Base-by-base conservation (phyloP, 73 alveolate species). In the Paramecium octaurelia region DNA sequence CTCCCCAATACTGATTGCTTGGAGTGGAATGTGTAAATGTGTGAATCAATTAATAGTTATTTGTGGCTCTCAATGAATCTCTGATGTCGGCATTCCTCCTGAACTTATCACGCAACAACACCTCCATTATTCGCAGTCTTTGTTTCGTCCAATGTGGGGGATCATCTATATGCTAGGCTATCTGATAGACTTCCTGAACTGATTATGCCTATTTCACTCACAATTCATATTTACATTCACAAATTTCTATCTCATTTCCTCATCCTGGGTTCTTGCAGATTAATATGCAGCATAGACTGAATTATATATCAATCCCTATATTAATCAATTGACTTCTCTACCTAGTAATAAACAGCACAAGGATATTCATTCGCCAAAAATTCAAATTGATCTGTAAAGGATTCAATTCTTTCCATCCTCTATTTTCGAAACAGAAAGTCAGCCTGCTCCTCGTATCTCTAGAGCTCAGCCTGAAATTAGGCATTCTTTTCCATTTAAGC, bases 1-100 rank as follows among this genome's bases (percentile, higher is more conserved):
- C 75, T 9, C 98, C 98, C 98, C 97, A 95, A 76, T 89, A 93
- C 34, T 95, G 50, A 83, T 92, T 95, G 60, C 96, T 96, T 11
- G 92, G 93, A 4, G 92, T 57, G 14, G 92, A 90, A 27, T 76
- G 93, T 8, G 40, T 64, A 58, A 84, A 73, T 5, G 59, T 87
- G 86, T 95, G 70, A 10, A 95, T 64, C 24, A 95, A 20, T 23
- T 80, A 23, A 58, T 21, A 89, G 35, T 73, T 89, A 68, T 86
- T 84, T 14, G 98, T 96, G 23, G 96, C 84, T 58, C 93, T 90
- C 34, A 96, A 93, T 29, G 92, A 77, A 14, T 96, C 97, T 38
- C 97, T 92, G 58, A 96, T 46, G 9, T 94, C 97, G 23, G 90
- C 92, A 84, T 92, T 90, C 40, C 98, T 58, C 60, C 97, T 92